Conservation (phyloP, 2,329 filamentous ascomycete genomes). For the Coleophoma cylindrospora region DNA sequence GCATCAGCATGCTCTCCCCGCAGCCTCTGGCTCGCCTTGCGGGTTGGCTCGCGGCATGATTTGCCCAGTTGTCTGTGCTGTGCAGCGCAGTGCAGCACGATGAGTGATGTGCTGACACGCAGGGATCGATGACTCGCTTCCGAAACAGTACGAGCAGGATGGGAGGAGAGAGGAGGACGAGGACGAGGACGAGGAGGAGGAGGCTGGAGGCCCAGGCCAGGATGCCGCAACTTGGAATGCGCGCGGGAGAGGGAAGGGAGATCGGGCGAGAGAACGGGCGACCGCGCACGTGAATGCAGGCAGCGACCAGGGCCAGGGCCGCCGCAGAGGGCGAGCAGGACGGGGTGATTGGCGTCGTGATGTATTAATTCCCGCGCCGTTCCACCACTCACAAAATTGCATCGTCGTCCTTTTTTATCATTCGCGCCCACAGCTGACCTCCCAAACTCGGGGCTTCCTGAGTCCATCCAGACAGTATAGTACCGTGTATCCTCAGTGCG, state of each 20-base stretch:
- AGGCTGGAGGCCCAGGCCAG: neutral
- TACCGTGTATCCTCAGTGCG: too few species aligned
- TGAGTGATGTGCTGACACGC: too few species aligned
- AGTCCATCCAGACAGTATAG: neutral
- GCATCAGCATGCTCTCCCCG: too few species aligned
- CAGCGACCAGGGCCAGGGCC: neutral
- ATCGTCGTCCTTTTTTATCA: neutral
- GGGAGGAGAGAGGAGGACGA: neutral
- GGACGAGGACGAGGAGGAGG: too few species aligned
- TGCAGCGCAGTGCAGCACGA: neutral
- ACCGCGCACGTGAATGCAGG: too few species aligned
- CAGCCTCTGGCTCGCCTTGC: too few species aligned
- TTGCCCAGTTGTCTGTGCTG: neutral
- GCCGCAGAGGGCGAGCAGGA: neutral
- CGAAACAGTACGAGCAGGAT: neutral
- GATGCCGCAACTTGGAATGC: too few species aligned
- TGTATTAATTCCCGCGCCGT: neutral
- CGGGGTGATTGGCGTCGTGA: neutral
- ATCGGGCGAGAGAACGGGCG: too few species aligned
- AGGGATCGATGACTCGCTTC: too few species aligned
- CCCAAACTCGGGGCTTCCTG: neutral
- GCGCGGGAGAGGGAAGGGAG: too few species aligned
- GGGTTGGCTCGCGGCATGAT: too few species aligned
- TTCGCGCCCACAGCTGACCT: neutral
- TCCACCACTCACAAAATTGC: slow-evolving; percentile 1